Evolutionary conservation across 2,329 filamentous ascomycete genomes (phyloP).

Genomic region (Xylaria arbuscula): DNA sequence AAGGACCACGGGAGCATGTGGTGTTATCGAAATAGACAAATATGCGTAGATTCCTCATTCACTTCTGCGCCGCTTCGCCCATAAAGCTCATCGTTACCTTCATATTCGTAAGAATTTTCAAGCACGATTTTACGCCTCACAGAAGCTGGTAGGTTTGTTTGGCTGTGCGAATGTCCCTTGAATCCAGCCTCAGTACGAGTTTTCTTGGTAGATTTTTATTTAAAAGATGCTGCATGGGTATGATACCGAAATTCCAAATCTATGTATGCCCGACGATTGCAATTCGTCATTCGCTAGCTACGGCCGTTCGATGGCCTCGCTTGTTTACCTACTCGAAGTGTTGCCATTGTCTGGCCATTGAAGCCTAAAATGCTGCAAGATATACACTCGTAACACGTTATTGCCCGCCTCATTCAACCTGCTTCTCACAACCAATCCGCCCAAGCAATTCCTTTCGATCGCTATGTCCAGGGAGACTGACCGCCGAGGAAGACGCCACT

Average conservation of each 20-base stretch:
- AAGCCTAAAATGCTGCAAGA: slow-evolving; percentile 27
- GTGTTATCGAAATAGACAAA: too few species aligned
- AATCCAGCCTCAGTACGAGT: too few species aligned
- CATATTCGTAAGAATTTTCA: too few species aligned
- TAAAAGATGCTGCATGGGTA: slow-evolving; percentile 41
- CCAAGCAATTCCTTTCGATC: slow-evolving; percentile 84
- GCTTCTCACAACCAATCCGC: slow-evolving; percentile 86
- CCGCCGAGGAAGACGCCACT: slow-evolving; percentile 63
- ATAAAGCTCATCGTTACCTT: too few species aligned
- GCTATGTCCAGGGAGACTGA: slow-evolving; percentile 76
- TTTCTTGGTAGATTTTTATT: background rate
- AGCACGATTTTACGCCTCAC: too few species aligned
- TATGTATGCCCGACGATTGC: slow-evolving; percentile 37
- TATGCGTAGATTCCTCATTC: too few species aligned
- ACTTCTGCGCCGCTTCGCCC: too few species aligned
- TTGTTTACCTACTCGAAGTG: slow-evolving; percentile 4
- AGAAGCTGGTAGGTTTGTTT: too few species aligned
- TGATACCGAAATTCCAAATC: slow-evolving; percentile 47
- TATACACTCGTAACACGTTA: slow-evolving; percentile 8
- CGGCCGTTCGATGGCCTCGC: slow-evolving; percentile 6
- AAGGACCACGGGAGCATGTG: too few species aligned
- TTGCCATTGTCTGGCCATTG: slow-evolving; percentile 7
- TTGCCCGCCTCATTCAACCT: slow-evolving; percentile 59
- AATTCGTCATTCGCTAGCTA: slow-evolving; percentile 9
- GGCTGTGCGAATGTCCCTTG: too few species aligned